Evolutionary conservation across 2,329 filamentous ascomycete genomes (phyloP).

Genomic region (Orbilia ellipsospora): DNA sequence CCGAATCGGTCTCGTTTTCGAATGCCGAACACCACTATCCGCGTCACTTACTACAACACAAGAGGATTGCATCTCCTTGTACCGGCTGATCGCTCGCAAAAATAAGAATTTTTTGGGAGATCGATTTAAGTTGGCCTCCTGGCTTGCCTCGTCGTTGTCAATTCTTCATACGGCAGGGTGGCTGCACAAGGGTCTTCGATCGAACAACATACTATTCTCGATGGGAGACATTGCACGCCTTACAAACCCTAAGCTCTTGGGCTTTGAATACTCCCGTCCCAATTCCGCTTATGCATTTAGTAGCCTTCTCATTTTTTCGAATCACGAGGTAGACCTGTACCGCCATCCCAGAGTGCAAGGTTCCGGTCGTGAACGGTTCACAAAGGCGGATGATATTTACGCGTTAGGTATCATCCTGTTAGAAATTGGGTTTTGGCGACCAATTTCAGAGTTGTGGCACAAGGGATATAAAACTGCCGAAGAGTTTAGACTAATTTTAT

Average conservation of each 20-base stretch:
- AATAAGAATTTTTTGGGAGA: not conserved
- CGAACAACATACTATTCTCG: constrained; percentile 3
- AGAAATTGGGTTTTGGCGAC: not conserved
- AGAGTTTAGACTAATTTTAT: not conserved
- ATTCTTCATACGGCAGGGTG: not conserved
- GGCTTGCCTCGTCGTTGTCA: not conserved
- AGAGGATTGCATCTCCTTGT: not conserved
- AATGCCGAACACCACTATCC: not conserved
- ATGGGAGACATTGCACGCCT: not conserved
- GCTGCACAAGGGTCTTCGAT: not conserved
- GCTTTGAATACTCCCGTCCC: not conserved
- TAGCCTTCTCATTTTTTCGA: not conserved
- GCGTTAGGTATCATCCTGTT: not conserved
- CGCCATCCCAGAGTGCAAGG: not conserved
- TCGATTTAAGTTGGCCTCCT: not conserved
- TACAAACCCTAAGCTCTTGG: not conserved
- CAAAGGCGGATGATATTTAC: not conserved
- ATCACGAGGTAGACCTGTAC: not conserved
- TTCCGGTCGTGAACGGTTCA: not conserved
- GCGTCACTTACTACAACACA: not conserved
- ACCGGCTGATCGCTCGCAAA: not conserved
- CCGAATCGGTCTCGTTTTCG: not conserved
- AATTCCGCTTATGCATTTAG: not conserved
- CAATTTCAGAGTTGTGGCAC: not conserved
- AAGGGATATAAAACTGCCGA: not conserved